Percentiles rank a stretch among this genome's conserved stretches.
Conservation (phyloP, 805 yeast species). For the Ogataea zsoltii region DNA sequence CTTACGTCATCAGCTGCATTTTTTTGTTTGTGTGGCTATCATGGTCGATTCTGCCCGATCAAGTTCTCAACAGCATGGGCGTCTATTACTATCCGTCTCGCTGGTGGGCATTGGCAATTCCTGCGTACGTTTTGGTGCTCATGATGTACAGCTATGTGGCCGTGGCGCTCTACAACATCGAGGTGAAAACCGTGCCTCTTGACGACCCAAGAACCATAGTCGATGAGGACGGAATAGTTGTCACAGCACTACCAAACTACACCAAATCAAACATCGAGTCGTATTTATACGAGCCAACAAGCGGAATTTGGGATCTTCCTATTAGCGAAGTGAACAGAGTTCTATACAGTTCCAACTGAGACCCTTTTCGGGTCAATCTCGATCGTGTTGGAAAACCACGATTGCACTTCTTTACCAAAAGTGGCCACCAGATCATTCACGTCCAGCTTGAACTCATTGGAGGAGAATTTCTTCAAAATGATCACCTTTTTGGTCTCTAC, state of each 20-base stretch:
- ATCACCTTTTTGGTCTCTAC: conserved; percentile 18
- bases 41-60: conserved; percentile 77
- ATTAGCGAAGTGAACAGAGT: conserved; percentile 66
- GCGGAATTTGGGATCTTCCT: conserved; percentile 88
- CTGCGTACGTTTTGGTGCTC: conserved; percentile 65
- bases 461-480: conserved; percentile 21
- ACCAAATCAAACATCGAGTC: conserved; percentile 22
- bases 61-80: conserved; percentile 50
- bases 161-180: conserved; percentile 73
- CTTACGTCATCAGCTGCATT: conserved; percentile 66
- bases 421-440: conserved; percentile 17
- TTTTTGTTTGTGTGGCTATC: conserved; percentile 55
- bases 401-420: conserved; percentile 28
- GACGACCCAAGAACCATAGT: conserved; percentile 63
- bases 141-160: conserved; percentile 76
- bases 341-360: conserved; percentile 41
- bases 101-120: conserved; percentile 87
- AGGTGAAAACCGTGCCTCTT: conserved; percentile 61
- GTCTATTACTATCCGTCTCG: conserved; percentile 81
- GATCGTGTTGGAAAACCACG: conserved; percentile 20
- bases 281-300: conserved; percentile 60
- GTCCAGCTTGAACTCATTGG: conserved; percentile 19
- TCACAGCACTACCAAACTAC: conserved; percentile 24
- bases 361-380: neutral
- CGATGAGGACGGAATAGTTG: conserved; percentile 55